Evolutionary conservation across 768 basidiomycete species (phyloP), one percentile per base, ranked within the genome.

Genomic region (Candolleomyces efflorescens): DNA sequence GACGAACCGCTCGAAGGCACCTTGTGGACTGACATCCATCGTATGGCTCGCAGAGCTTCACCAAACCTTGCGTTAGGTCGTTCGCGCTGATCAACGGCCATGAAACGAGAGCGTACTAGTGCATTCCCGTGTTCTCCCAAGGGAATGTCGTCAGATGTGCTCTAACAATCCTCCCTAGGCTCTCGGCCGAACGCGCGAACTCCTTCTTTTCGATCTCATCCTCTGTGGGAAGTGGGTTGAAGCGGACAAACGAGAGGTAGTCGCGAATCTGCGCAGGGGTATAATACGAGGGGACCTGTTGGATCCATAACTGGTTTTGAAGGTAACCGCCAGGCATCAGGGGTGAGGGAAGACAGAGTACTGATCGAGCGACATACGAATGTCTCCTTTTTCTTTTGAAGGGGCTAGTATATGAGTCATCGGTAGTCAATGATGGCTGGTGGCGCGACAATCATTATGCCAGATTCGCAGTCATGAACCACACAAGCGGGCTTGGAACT

Each of bases 81-180:
- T 47, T 17, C 10, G 15, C 20, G 20, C n/a, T n/a, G n/a, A 50
- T 27, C 13, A n/a, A 23, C 18, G n/a, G 11, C 15, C 6, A 15
- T 15, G 18, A 0, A n/a, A n/a, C n/a, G n/a, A 59, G n/a, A 26
- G 10, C 73, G 56, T 58, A 75, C 75, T 74, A 75, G 50, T 75
- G 75, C 70, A 76, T 73, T 5, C 63, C 63, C 0, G 70, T 73
- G 43, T 73, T 75, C 56, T 76, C 74, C 53, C 70, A 76, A 2
- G 73, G 72, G 44, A 74, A 73, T 3, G 71, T 61, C n/a, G 70
- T 45, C 4, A 74, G 48, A 46, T 73, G 69, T 9, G 65, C 55
- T 6, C 67, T 64, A 23, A 69, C 64, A 1, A 76, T 36, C 2
- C 55, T 47, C 43, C 54, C 59, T 1, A 76, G 63, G 39, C 63